Evolutionary conservation across 805 yeast genomes (phyloP), one percentile per base, ranked within the genome.

Genomic region (Schizosaccharomyces osmophilus): DNA sequence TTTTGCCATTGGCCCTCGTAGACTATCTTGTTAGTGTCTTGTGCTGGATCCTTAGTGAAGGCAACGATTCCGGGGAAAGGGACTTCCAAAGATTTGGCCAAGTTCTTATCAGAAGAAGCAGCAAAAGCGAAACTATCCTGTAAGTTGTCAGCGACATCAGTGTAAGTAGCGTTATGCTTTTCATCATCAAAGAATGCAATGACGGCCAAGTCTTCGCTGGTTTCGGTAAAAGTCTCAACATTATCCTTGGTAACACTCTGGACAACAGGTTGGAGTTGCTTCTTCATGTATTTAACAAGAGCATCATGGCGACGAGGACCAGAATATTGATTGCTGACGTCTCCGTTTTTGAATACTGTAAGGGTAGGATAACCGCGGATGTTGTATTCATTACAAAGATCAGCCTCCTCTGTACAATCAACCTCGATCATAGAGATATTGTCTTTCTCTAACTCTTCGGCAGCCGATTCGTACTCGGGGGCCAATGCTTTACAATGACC

Each of bases 401-500:
- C 83, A 68, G 79, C 79, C 66, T 87, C 83, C 67, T 79, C 85
- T 43, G 88, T 83, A 78, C 95, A 87, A 72, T 87, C 94, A 65
- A 87, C 75, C 75, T 87, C 95, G 59, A 87, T 94, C 68, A 87
- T 75, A 68, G 81, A 79, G 71, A 85, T 82, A 62, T 79, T 75
- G 64, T 84, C 79, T 61, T 76, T 79, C 59, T 76, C 77, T 69
- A 85, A 76, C 22, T 69, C 67, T 66, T 82, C 81, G 60, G 90
- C 87, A 61, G 95, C 95, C 67, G 79, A 72, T 61, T 81, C 75
- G 66, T 78, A 85, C 72, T 87, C 83, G 43, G 95, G 95, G 13
- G 87, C 95, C 65, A 87, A 74, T 60, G 79, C 79, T 76, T 87
- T 87, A 77, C 95, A 87, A 74, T 87, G 90, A 13, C 95, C 95